Evolutionary conservation across 1,284 basidiomycete species (phyloP), one percentile per base, ranked within the genome.

Genomic region (Cryptococcus sp.): DNA sequence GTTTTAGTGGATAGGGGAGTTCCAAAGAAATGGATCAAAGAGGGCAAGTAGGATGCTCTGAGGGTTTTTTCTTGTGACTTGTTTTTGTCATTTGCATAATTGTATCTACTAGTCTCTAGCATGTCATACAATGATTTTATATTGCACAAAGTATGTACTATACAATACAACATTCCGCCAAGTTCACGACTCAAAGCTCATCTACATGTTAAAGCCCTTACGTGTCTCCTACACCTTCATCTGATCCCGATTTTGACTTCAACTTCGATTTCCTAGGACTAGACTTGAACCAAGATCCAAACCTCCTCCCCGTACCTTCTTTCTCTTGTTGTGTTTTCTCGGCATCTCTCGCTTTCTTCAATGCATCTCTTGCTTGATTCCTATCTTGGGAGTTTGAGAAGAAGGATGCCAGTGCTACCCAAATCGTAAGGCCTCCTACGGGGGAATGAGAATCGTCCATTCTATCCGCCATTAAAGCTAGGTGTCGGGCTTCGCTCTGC

Each of bases 21-120:
- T 36, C 87, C 89, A 21, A 86, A 85, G 75, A 80, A 79, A 64
- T 91, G 86, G 84, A 85, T 92, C 51, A 81, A 83, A 64, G 75
- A 79, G 2, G 70, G 64, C 32, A 52, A 59, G 45, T n/a, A 32
- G 23, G 16, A 43, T n/a, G 24, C 34, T 18, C 22, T 19, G 21
- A 36, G 34, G 11, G 34, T 36, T 10, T 10, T 36, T n/a, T n/a
- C n/a, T n/a, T n/a, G n/a, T n/a, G n/a, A n/a, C n/a, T n/a, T n/a
- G n/a, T 16, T 34, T 9, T 34, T 34, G 32, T 16, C 16, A 34
- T 34, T 9, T 16, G 32, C 32, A 34, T 34, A 16, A 9, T 16
- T 34, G 32, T 16, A 34, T 34, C 10, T 16, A 34, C 16, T 34
- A 34, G 32, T 16, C 9, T 34, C 16, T 16, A 34, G 16, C 32